phyloP scores from a whole-genome alignment of 805 yeast species.

The Teunomyces gatunensis region DNA sequence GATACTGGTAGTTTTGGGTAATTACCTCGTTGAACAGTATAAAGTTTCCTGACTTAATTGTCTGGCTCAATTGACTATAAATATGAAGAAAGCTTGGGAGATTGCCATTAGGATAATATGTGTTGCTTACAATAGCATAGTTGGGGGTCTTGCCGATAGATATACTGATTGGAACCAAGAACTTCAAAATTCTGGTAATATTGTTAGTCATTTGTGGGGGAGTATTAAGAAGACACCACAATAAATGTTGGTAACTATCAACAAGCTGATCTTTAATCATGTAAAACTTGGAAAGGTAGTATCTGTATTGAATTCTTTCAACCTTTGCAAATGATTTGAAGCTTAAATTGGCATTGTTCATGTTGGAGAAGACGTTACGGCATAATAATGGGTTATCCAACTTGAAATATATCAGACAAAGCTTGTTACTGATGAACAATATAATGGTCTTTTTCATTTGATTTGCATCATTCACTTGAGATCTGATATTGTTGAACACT shows the following conservation, averaged over 20 bases:
- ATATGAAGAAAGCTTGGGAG: slow-evolving; percentile 23
- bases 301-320: slow-evolving; percentile 53
- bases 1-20: slow-evolving; percentile 29
- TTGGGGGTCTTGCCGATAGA: slow-evolving; percentile 55
- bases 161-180: slow-evolving; percentile 51
- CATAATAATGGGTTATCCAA: slow-evolving; percentile 57
- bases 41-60: slow-evolving; percentile 45
- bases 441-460: slow-evolving; percentile 48
- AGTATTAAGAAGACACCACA: slow-evolving; percentile 50
- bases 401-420: slow-evolving; percentile 56
- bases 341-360: slow-evolving; percentile 49
- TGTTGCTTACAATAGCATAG: slow-evolving; percentile 10
- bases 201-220: slow-evolving; percentile 32
- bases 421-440: slow-evolving; percentile 49
- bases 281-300: slow-evolving; percentile 52
- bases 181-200: slow-evolving; percentile 41
- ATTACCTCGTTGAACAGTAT: slow-evolving; percentile 29
- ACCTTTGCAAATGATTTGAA: slow-evolving; percentile 38
- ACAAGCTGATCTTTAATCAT: slow-evolving; percentile 50
- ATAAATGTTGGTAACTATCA: slow-evolving; percentile 49
- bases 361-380: slow-evolving; percentile 59
- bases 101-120: slow-evolving; percentile 13
- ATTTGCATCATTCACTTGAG: slow-evolving; percentile 37
- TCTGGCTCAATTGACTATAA: slow-evolving; percentile 36
- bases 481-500: slow-evolving; percentile 59